These are phyloP conservation scores for Syzygium malaccense DNA, from an alignment of 441 rosid species.

Conservation along the genomic window DNA sequence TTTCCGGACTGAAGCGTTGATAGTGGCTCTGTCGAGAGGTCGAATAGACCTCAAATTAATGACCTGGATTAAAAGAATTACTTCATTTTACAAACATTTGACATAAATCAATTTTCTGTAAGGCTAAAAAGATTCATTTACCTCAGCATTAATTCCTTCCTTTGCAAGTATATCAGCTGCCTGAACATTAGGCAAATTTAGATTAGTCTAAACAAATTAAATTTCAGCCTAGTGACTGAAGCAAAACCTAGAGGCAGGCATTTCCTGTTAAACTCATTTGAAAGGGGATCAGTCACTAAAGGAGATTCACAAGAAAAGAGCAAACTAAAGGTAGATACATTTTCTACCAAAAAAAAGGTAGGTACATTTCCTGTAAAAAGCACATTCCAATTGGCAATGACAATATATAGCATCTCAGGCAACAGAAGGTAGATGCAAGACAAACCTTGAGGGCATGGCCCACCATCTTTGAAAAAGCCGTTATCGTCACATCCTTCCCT, in stretches of 20 bases:
- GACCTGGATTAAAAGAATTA: slow-evolving; percentile 32
- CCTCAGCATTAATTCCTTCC: slow-evolving; percentile 96
- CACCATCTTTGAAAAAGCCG: slow-evolving; percentile 89
- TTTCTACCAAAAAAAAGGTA: not conserved
- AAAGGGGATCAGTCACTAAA: not conserved
- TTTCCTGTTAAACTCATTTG: not conserved
- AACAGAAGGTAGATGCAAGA: not conserved
- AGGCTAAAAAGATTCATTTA: slow-evolving; percentile 11
- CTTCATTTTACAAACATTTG: not conserved
- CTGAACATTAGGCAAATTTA: slow-evolving; percentile 25
- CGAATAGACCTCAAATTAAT: slow-evolving; percentile 91
- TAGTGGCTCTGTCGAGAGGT: slow-evolving; percentile 86
- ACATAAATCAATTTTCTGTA: not conserved
- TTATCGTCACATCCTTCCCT: slow-evolving; percentile 92
- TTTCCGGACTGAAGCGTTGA: slow-evolving; percentile 87
- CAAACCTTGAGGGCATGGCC: slow-evolving; percentile 79
- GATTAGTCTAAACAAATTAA: not conserved
- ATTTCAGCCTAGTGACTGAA: not conserved
- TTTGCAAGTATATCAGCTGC: slow-evolving; percentile 90
- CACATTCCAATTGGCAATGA: not conserved
- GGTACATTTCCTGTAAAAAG: not conserved
- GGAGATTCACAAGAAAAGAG: not conserved
- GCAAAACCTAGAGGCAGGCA: not conserved
- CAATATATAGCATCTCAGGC: not conserved
- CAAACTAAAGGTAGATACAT: not conserved